Percentiles rank a stretch among this genome's conserved stretches.
Evolutionary conservation across 2,329 filamentous ascomycete species (phyloP).

Genomic region (Neonectria hederae): DNA sequence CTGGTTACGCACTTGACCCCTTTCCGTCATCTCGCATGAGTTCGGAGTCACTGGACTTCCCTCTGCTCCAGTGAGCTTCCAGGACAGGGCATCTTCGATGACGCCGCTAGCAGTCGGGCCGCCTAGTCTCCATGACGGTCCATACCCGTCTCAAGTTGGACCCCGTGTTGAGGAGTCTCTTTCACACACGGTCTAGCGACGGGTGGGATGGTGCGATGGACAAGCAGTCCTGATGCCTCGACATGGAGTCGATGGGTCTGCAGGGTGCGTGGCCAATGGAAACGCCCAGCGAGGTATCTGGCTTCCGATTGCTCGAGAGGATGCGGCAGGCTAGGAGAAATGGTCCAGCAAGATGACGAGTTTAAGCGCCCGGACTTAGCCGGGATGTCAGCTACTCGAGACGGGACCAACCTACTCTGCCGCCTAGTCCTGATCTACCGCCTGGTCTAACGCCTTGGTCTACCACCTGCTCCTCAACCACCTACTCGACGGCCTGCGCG

Average conservation of each 20-base stretch:
- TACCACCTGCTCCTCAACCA: too few species aligned
- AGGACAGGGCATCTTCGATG: conserved; percentile 34
- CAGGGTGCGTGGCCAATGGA: conserved; percentile 51
- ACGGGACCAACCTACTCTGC: conserved; percentile 16
- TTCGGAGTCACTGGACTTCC: conserved; percentile 57
- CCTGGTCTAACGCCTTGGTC: not conserved
- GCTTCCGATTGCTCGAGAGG: conserved; percentile 59
- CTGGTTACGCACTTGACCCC: conserved; percentile 29
- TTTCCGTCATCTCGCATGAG: conserved; percentile 56
- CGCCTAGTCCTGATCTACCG: conserved; percentile 19
- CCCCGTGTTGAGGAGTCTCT: not conserved
- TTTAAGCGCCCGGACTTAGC: conserved; percentile 62
- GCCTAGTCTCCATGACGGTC: conserved; percentile 30
- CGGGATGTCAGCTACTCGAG: conserved; percentile 48
- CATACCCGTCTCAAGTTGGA: conserved; percentile 26
- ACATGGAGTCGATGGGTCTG: conserved; percentile 34
- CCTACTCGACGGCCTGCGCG: too few species aligned
- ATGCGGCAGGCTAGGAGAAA: conserved; percentile 51
- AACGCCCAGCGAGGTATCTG: conserved; percentile 47
- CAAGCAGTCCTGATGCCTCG: conserved; percentile 23
- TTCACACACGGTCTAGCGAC: not conserved
- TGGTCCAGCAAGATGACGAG: conserved; percentile 58
- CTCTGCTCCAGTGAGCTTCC: conserved; percentile 50
- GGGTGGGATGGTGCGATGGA: conserved; percentile 7
- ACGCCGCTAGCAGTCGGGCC: conserved; percentile 33